Conservation (phyloP, 2,329 filamentous ascomycete genomes). For the Ophiostoma tasmaniense region DNA sequence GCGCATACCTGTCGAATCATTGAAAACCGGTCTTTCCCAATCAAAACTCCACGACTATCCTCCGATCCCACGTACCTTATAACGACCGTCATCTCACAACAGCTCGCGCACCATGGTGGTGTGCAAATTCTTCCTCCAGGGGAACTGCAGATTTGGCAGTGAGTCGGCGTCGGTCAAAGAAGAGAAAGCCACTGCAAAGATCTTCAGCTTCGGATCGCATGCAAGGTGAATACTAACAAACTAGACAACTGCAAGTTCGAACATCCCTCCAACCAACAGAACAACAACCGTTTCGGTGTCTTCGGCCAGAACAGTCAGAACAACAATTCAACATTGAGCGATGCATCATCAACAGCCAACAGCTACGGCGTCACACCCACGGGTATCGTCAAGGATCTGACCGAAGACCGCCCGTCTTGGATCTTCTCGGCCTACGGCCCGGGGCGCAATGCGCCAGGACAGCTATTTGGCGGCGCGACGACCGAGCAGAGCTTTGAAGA, state of each 20-base stretch:
- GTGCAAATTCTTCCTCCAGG: conserved; percentile 43
- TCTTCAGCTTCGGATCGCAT: background rate
- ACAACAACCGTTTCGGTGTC: conserved; percentile 48
- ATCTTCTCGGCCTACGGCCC: conserved; percentile 81
- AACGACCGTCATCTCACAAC: background rate
- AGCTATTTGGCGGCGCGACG: conserved; percentile 70
- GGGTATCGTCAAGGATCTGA: conserved; percentile 58
- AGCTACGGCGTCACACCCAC: conserved; percentile 48
- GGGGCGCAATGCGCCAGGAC: conserved; percentile 64
- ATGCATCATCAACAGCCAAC: conserved; percentile 11
- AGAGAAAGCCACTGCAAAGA: background rate
- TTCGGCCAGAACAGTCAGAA: conserved; percentile 22
- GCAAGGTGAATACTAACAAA: background rate
- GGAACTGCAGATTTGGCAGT: conserved; percentile 46
- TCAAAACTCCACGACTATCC: background rate
- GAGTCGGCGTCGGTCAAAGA: conserved; percentile 23
- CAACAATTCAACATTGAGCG: background rate
- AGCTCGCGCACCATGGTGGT: conserved; percentile 23
- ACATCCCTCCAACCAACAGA: conserved; percentile 38
- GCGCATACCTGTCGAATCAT: background rate
- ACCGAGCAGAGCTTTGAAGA: conserved; percentile 88
- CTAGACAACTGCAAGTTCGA: conserved; percentile 48
- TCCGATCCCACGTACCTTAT: background rate
- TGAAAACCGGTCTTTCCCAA: background rate
- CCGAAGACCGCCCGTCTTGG: conserved; percentile 68